These are phyloP conservation scores for Backusella mclennaniae DNA, from an alignment of 192 early-diverging fungal genomes.

Conservation along the genomic window DNA sequence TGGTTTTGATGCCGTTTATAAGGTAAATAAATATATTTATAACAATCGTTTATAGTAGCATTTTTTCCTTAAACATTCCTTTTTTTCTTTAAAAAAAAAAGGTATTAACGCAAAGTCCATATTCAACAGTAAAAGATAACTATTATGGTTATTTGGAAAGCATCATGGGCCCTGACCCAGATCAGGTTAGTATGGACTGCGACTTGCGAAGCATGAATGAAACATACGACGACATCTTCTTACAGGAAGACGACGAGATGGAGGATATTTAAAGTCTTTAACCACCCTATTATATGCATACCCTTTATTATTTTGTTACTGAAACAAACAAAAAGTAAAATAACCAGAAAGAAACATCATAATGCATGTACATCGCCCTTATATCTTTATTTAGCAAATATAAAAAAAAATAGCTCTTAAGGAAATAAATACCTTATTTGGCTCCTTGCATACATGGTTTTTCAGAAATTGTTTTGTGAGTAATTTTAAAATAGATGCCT, in stretches of 20 bases:
- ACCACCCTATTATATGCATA: background rate
- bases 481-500: background rate
- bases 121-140: slow-evolving; percentile 10
- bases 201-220: slow-evolving; percentile 2
- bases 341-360: background rate
- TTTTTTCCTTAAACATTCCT: background rate
- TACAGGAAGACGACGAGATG: background rate
- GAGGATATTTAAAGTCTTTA: background rate
- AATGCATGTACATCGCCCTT: background rate
- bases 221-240: background rate
- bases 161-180: background rate
- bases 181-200: background rate
- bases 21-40: slow-evolving; percentile 17
- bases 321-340: background rate
- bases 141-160: background rate
- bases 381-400: background rate
- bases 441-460: background rate
- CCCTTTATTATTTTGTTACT: background rate
- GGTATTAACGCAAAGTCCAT: slow-evolving; percentile 20
- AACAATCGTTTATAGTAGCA: background rate
- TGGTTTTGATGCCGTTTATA: slow-evolving; percentile 37
- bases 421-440: background rate
- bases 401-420: background rate
- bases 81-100: background rate
- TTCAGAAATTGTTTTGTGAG: background rate